A percentile compares a stretch with the other conserved stretches of the same genome.
phyloP scores from a whole-genome alignment of 371 early-diverging fungal species.

The Mortierella sp. region DNA sequence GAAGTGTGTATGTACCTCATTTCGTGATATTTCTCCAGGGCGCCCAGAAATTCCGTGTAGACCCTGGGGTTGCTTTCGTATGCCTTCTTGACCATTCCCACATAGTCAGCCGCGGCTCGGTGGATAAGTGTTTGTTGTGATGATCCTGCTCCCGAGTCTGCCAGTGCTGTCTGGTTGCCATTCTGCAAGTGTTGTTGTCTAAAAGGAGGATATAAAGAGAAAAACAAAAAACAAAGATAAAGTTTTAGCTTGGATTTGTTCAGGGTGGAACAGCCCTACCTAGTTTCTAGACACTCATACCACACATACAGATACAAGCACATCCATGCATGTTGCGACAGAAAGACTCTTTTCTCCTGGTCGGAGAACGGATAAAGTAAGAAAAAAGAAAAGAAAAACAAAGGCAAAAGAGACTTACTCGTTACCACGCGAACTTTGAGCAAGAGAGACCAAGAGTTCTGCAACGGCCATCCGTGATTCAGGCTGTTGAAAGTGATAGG shows the following conservation, averaged over 20 bases:
- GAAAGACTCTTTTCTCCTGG: not conserved
- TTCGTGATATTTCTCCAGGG: slow-evolving; percentile 43
- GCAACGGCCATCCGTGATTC: slow-evolving; percentile 46
- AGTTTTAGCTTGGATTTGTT: not conserved
- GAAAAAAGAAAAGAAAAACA: not conserved
- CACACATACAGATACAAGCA: not conserved
- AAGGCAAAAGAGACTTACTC: slow-evolving; percentile 5
- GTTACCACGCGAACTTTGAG: slow-evolving; percentile 20
- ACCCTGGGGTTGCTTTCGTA: slow-evolving; percentile 43
- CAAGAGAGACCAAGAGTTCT: slow-evolving; percentile 42
- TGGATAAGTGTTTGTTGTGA: slow-evolving; percentile 9
- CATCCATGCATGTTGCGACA: not conserved
- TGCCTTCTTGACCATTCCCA: slow-evolving; percentile 52
- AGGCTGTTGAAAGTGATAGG: slow-evolving; percentile 21
- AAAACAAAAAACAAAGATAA: slow-evolving; percentile 9
- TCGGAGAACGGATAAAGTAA: not conserved
- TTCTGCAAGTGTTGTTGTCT: not conserved
- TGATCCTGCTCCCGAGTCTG: slow-evolving; percentile 12
- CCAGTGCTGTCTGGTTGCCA: not conserved
- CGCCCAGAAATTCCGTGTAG: slow-evolving; percentile 42
- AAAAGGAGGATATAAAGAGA: slow-evolving; percentile 3
- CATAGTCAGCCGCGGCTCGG: slow-evolving; percentile 44
- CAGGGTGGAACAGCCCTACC: not conserved
- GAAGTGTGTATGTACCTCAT: slow-evolving; percentile 38
- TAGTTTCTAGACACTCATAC: not conserved